These are phyloP conservation scores for Suhomyces yuchorum DNA, from an alignment of 1,139 yeast genomes.

Conservation along the genomic window DNA sequence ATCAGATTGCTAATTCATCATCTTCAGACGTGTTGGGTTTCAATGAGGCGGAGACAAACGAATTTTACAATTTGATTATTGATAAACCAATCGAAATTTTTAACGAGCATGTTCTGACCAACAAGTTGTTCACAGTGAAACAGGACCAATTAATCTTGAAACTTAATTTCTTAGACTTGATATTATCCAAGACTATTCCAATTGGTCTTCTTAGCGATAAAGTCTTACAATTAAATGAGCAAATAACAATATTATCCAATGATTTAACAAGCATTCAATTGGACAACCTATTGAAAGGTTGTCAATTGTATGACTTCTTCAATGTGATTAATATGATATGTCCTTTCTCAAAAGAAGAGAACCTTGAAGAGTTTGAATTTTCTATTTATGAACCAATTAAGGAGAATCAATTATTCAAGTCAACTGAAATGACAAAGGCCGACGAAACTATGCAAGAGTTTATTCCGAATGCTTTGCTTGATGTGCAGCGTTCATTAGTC, in stretches of 20 bases:
- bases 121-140: slow-evolving; percentile 28
- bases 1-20: slow-evolving; percentile 30
- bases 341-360: slow-evolving; percentile 52
- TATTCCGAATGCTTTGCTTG: slow-evolving; percentile 64
- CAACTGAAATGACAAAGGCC: slow-evolving; percentile 42
- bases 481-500: slow-evolving; percentile 56
- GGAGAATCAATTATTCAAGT: slow-evolving; percentile 61
- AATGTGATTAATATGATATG: slow-evolving; percentile 72
- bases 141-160: slow-evolving; percentile 47
- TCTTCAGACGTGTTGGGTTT: slow-evolving; percentile 39
- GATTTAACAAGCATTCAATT: slow-evolving; percentile 46
- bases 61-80: slow-evolving; percentile 41
- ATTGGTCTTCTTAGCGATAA: slow-evolving; percentile 42
- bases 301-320: slow-evolving; percentile 56
- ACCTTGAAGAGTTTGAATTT: slow-evolving; percentile 45
- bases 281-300: slow-evolving; percentile 45
- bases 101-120: slow-evolving; percentile 33
- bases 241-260: slow-evolving; percentile 34
- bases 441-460: slow-evolving; percentile 49
- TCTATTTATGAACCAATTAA: slow-evolving; percentile 62
- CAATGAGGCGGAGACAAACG: slow-evolving; percentile 31
- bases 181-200: slow-evolving; percentile 57
- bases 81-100: slow-evolving; percentile 54
- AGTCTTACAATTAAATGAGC: slow-evolving; percentile 39
- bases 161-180: slow-evolving; percentile 61